Conservation (phyloP, 768 basidiomycete genomes). For the Auriscalpium orientale region DNA sequence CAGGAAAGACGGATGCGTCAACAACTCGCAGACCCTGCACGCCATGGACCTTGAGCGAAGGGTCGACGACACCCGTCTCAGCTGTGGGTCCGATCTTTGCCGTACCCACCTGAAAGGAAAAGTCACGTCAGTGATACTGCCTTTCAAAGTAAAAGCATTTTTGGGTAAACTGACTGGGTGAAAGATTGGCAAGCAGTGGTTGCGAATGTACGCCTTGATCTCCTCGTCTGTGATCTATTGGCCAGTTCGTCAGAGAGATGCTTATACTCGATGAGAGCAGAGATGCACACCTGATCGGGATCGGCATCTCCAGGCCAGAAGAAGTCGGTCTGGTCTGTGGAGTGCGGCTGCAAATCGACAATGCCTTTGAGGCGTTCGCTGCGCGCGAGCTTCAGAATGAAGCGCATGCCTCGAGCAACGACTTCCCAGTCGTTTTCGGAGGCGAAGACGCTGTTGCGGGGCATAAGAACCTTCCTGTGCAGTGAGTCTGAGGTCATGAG, state of each 20-base stretch:
- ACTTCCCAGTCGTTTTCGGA: conserved; percentile 10
- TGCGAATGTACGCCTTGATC: conserved; percentile 1
- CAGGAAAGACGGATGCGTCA: conserved; percentile 14
- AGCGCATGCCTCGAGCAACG: conserved; percentile 11
- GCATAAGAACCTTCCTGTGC: too few species aligned
- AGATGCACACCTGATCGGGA: not conserved
- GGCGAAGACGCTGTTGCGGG: conserved; percentile 8
- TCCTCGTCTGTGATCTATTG: conserved; percentile 4
- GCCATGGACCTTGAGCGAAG: conserved; percentile 33
- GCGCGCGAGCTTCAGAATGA: conserved; percentile 5
- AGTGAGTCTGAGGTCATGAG: not conserved
- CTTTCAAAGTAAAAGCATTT: not conserved
- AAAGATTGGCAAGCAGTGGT: not conserved
- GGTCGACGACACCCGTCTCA: conserved; percentile 33
- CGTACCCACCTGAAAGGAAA: not conserved
- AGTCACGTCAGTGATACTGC: not conserved
- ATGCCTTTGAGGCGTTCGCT: conserved; percentile 4
- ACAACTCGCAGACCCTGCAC: conserved; percentile 30
- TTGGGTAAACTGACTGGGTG: conserved; percentile 24
- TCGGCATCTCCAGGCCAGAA: conserved; percentile 11
- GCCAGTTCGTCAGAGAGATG: not conserved
- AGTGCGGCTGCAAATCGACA: conserved; percentile 4
- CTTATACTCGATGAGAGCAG: conserved; percentile 6
- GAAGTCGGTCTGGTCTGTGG: conserved; percentile 4
- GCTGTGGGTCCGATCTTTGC: not conserved